A percentile compares a stretch with the other conserved stretches of the same genome.
Evolutionary conservation across 371 early-diverging fungal species (phyloP).

Genomic region (Thermomucor indicae-seudaticae): DNA sequence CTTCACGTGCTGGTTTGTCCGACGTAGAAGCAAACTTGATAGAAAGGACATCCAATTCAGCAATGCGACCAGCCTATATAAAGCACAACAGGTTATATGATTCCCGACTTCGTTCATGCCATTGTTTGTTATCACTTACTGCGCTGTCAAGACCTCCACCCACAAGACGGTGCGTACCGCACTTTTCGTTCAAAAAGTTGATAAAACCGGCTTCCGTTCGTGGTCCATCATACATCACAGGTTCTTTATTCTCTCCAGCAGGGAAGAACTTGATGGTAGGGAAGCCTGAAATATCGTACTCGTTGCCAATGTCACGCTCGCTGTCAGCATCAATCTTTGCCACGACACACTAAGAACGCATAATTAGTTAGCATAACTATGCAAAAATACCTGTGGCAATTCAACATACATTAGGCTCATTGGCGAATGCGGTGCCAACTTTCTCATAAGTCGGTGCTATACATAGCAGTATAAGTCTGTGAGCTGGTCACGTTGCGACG

Average conservation of each 20-base stretch:
- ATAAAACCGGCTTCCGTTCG: constrained; percentile 83
- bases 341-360: constrained; percentile 54
- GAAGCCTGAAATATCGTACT: constrained; percentile 71
- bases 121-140: constrained; percentile 18
- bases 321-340: constrained; percentile 89
- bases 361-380: neutral
- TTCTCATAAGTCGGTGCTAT: constrained; percentile 65
- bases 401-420: constrained; percentile 32
- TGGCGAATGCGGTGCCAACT: constrained; percentile 51
- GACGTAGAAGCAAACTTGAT: constrained; percentile 55
- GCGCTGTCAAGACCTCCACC: constrained; percentile 69
- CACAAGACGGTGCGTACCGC: constrained; percentile 74
- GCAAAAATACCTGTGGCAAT: neutral
- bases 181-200: constrained; percentile 84
- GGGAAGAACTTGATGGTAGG: constrained; percentile 90
- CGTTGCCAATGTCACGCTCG: constrained; percentile 47
- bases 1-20: constrained; percentile 28
- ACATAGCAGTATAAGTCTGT: neutral
- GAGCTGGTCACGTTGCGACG: neutral
- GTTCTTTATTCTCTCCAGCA: constrained; percentile 57
- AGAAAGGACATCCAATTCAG: constrained; percentile 63
- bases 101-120: neutral
- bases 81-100: too few species aligned
- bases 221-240: constrained; percentile 72
- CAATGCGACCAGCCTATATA: constrained; percentile 71